These are phyloP conservation scores for Lignosus rhinocerotis DNA, from an alignment of 1,284 basidiomycete genomes.

Conservation along the genomic window DNA sequence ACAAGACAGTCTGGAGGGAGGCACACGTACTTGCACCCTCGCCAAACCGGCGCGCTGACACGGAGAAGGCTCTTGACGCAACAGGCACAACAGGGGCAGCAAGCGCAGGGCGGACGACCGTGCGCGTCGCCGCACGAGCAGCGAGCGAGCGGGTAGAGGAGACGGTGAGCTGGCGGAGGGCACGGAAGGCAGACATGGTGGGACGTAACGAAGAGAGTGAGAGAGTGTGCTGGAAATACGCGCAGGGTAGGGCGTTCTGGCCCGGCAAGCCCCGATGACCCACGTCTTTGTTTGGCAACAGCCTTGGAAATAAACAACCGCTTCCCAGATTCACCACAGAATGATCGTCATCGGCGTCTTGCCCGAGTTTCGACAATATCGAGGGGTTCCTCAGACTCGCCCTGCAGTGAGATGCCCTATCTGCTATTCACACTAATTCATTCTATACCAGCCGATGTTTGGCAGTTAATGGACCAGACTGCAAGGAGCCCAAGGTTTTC, in stretches of 20 bases:
- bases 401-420: background rate
- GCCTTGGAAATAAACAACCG: constrained; percentile 30
- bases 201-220: constrained; percentile 14
- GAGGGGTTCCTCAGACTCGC: background rate
- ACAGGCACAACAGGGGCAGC: constrained; percentile 28
- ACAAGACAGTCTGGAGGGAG: background rate
- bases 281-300: constrained; percentile 30
- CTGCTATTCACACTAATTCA: too few relatives aligned
- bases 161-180: constrained; percentile 36
- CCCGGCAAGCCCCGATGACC: constrained; percentile 12
- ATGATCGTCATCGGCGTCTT: background rate
- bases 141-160: constrained; percentile 37
- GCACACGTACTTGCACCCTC: constrained; percentile 60
- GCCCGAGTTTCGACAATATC: background rate
- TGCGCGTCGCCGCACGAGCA: constrained; percentile 32
- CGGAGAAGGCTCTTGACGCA: constrained; percentile 56
- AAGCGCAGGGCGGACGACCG: constrained; percentile 26
- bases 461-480: too few relatives aligned
- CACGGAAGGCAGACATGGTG: constrained; percentile 40
- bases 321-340: constrained; percentile 5
- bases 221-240: constrained; percentile 14
- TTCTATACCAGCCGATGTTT: too few relatives aligned
- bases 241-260: background rate
- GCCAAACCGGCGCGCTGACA: constrained; percentile 52
- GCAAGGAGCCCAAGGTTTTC: too few relatives aligned